Percentiles rank a stretch among this genome's conserved stretches.
These are phyloP conservation scores for Penicillium sp. DNA, from an alignment of 2,329 filamentous ascomycete species.

Conservation along the genomic window DNA sequence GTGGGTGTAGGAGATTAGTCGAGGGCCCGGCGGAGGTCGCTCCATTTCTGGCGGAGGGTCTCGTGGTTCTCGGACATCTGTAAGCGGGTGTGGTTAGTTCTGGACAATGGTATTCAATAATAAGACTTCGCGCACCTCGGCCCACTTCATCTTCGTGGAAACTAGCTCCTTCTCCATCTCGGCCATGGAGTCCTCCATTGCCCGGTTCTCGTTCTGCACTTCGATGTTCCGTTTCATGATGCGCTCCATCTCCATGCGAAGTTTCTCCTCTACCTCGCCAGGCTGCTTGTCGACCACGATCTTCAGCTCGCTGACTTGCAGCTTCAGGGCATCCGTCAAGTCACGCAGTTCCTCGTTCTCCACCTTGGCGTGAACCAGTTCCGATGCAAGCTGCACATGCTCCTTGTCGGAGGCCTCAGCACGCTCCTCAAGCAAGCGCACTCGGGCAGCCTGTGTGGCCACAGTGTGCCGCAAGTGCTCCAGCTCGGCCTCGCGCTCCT, in stretches of 20 bases:
- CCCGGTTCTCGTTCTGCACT: slow-evolving; percentile 89
- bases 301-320: slow-evolving; percentile 81
- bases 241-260: slow-evolving; percentile 83
- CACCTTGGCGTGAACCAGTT: slow-evolving; percentile 88
- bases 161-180: slow-evolving; percentile 94
- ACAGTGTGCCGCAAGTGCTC: slow-evolving; percentile 70
- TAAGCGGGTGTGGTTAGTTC: background rate
- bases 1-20: slow-evolving; percentile 31
- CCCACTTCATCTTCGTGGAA: slow-evolving; percentile 89
- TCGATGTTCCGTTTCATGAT: slow-evolving; percentile 91
- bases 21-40: slow-evolving; percentile 64
- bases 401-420: slow-evolving; percentile 86
- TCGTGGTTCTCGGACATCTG: slow-evolving; percentile 71
- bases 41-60: slow-evolving; percentile 73
- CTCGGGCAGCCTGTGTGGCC: slow-evolving; percentile 65
- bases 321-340: slow-evolving; percentile 81
- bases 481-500: slow-evolving; percentile 78
- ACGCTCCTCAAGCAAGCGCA: slow-evolving; percentile 84
- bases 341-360: slow-evolving; percentile 88
- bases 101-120: background rate
- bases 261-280: slow-evolving; percentile 76
- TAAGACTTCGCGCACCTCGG: slow-evolving; percentile 67
- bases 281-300: slow-evolving; percentile 88
- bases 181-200: slow-evolving; percentile 81
- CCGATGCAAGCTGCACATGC: slow-evolving; percentile 85